Conservation (phyloP, 768 basidiomycete genomes). For the Tylopilus plumbeoviolaceoides region DNA sequence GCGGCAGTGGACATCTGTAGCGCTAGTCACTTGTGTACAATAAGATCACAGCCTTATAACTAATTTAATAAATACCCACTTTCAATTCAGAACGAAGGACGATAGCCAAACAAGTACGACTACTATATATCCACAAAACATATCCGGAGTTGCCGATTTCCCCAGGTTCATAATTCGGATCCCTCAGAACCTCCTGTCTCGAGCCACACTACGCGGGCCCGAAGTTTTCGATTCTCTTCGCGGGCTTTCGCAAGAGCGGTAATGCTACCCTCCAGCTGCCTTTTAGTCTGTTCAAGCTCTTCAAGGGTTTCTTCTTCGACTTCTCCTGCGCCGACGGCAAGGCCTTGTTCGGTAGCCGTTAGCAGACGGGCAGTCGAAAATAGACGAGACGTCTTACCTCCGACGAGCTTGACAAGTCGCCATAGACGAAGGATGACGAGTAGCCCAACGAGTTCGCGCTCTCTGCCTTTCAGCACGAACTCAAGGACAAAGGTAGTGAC, state of each 20-base stretch:
- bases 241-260: conserved; percentile 41
- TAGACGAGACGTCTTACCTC: conserved; percentile 34
- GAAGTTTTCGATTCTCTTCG: conserved; percentile 54
- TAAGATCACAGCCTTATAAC: background rate
- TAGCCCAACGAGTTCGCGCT: conserved; percentile 66
- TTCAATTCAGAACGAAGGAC: conserved; percentile 11
- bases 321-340: conserved; percentile 73
- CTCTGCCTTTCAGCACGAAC: conserved; percentile 59
- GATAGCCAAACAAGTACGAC: conserved; percentile 12
- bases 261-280: conserved; percentile 43
- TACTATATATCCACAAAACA: conserved; percentile 4
- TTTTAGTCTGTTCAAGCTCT: conserved; percentile 45
- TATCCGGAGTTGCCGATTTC: conserved; percentile 10
- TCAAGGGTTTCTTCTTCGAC: conserved; percentile 52
- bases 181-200: conserved; percentile 35
- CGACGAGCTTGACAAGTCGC: conserved; percentile 75
- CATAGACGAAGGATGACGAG: conserved; percentile 75
- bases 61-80: conserved; percentile 2
- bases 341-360: conserved; percentile 40
- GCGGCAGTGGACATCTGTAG: conserved; percentile 7
- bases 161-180: conserved; percentile 26
- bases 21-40: conserved; percentile 5
- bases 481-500: conserved; percentile 73
- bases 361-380: background rate
- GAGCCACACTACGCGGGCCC: conserved; percentile 34